Evolutionary conservation across 2,329 filamentous ascomycete species (phyloP).

Genomic region (Chaetomium sp.): DNA sequence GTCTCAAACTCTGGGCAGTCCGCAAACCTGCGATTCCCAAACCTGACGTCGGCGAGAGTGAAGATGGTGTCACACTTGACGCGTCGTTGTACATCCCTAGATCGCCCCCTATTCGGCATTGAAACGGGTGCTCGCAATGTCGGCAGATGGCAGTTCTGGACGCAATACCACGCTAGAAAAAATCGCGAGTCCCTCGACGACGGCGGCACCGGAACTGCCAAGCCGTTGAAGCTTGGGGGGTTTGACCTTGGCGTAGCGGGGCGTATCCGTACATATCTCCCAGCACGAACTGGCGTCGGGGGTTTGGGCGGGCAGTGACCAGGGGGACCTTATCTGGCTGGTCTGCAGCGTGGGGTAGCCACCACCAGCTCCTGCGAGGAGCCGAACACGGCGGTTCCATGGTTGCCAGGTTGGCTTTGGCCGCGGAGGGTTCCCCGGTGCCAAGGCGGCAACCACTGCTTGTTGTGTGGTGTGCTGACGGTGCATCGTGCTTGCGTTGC

Average conservation of each 20-base stretch:
- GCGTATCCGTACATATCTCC: conserved; percentile 7
- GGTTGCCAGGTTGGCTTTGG: conserved; percentile 2
- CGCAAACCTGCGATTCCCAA: background rate
- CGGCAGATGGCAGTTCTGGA: conserved; percentile 16
- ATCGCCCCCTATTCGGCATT: conserved; percentile 6
- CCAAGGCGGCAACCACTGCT: conserved; percentile 24
- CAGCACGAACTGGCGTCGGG: background rate
- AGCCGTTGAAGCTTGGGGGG: conserved; percentile 1
- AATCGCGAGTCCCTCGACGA: conserved; percentile 10
- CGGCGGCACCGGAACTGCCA: background rate
- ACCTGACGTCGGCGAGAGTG: background rate
- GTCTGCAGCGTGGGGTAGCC: conserved; percentile 21
- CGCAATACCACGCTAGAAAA: conserved; percentile 13
- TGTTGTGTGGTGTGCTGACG: conserved; percentile 13
- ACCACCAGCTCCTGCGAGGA: conserved; percentile 6
- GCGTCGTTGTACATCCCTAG: background rate
- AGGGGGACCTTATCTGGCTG: background rate
- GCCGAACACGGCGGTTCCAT: background rate
- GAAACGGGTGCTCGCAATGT: conserved; percentile 21
- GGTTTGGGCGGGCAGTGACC: background rate
- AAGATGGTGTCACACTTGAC: background rate
- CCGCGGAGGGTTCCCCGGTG: conserved; percentile 14
- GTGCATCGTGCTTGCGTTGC: background rate
- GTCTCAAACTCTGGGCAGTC: background rate
- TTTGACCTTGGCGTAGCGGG: background rate